phyloP scores from a whole-genome alignment of 768 basidiomycete genomes.

The Tricholoma terreum region DNA sequence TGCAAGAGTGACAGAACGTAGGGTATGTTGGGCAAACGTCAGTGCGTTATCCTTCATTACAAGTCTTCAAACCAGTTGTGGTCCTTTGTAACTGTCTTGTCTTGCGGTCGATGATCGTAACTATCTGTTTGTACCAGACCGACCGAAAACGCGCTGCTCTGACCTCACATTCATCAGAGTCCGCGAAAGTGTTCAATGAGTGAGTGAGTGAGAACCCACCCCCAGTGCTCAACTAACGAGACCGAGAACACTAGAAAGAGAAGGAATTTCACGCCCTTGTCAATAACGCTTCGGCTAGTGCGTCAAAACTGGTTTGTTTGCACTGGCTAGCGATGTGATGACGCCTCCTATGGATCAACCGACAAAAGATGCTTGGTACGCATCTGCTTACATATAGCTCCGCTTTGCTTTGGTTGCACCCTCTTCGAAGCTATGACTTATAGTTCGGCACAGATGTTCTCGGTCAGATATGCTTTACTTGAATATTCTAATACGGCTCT shows the following conservation, averaged over 20 bases:
- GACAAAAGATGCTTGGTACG: conserved; percentile 23
- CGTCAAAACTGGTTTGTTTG: not conserved
- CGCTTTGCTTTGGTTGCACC: not conserved
- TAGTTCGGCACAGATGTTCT: conserved; percentile 57
- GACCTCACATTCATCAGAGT: not conserved
- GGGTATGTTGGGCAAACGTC: too few species aligned
- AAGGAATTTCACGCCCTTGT: not conserved
- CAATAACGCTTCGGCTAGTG: not conserved
- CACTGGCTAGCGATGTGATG: conserved; percentile 41
- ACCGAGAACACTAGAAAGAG: not conserved
- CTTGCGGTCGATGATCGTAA: too few species aligned
- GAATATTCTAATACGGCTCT: not conserved
- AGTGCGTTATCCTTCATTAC: too few species aligned
- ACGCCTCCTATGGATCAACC: conserved; percentile 39
- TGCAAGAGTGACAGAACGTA: too few species aligned
- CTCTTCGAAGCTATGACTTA: conserved; percentile 49
- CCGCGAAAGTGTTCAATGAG: not conserved
- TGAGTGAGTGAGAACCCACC: not conserved
- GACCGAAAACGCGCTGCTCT: too few species aligned
- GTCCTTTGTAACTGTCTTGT: too few species aligned
- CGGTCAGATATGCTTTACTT: conserved; percentile 23
- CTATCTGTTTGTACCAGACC: too few species aligned
- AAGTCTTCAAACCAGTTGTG: too few species aligned
- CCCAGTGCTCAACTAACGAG: not conserved
- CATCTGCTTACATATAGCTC: not conserved